A percentile compares a stretch with the other conserved stretches of the same genome.
These are phyloP conservation scores for Calocybe indica DNA, from an alignment of 768 basidiomycete species.

Conservation along the genomic window DNA sequence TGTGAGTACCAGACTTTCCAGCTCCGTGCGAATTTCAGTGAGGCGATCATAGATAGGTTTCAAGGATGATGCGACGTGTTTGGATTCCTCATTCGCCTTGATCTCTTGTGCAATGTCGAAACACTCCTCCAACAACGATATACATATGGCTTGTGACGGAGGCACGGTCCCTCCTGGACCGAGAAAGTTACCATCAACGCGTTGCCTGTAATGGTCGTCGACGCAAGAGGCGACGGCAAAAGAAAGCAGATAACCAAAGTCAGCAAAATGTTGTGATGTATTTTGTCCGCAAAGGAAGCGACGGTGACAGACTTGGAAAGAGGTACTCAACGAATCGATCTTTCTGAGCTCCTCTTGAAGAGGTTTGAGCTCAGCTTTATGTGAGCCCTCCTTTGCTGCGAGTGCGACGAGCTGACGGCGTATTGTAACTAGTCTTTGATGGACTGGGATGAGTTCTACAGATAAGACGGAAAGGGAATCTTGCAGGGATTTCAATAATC, in stretches of 20 bases:
- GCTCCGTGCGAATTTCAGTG: conserved; percentile 74
- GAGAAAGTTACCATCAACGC: conserved; percentile 94
- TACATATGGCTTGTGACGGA: conserved; percentile 85
- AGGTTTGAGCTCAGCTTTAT: conserved; percentile 84
- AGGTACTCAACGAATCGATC: conserved; percentile 88
- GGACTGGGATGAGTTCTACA: conserved; percentile 84
- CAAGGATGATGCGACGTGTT: conserved; percentile 77
- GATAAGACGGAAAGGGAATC: conserved; percentile 85
- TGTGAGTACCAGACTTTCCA: conserved; percentile 89
- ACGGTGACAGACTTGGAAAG: conserved; percentile 27
- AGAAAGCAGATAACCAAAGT: conserved; percentile 2
- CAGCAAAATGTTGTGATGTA: neutral
- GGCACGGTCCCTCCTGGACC: conserved; percentile 89
- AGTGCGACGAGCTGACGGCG: conserved; percentile 86
- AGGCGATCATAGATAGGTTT: conserved; percentile 94
- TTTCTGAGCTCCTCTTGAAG: conserved; percentile 88
- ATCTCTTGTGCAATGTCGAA: conserved; percentile 96
- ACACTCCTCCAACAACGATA: conserved; percentile 91
- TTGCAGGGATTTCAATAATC: conserved; percentile 69
- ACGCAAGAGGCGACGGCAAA: conserved; percentile 6
- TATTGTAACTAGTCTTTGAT: conserved; percentile 82
- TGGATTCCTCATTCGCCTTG: conserved; percentile 85
- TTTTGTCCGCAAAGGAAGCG: conserved; percentile 13
- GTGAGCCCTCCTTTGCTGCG: conserved; percentile 80
- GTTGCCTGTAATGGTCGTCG: conserved; percentile 47